Evolutionary conservation across 2,329 filamentous ascomycete species (phyloP).

Genomic region (Verticillium zaregamsianum): DNA sequence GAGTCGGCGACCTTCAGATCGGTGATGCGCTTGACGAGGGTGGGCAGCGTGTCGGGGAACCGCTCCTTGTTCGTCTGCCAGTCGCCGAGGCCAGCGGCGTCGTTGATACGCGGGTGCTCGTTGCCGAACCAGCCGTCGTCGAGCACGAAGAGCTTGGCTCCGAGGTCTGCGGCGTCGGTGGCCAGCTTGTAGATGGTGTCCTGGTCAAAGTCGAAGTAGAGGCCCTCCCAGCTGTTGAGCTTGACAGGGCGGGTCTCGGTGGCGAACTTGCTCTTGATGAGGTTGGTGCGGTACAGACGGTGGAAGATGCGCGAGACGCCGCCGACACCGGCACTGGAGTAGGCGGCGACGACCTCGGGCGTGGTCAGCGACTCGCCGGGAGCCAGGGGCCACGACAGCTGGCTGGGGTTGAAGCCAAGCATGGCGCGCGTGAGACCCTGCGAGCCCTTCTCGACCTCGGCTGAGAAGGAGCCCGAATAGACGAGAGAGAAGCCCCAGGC

Average conservation of each 20-base stretch:
- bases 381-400: conserved; percentile 53
- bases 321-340: conserved; percentile 53
- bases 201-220: conserved; percentile 55
- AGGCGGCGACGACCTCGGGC: conserved; percentile 59
- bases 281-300: conserved; percentile 55
- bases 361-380: conserved; percentile 55
- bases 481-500: conserved; percentile 63
- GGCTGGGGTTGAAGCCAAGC: conserved; percentile 56
- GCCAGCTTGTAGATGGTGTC: conserved; percentile 52
- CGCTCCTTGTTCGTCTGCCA: conserved; percentile 55
- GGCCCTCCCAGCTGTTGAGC: conserved; percentile 64
- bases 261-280: conserved; percentile 54
- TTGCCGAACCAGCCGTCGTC: conserved; percentile 66
- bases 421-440: conserved; percentile 57
- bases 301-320: conserved; percentile 61
- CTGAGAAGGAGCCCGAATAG: conserved; percentile 60
- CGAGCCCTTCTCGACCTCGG: conserved; percentile 58
- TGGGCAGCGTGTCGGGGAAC: conserved; percentile 53
- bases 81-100: conserved; percentile 57
- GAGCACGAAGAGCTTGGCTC: conserved; percentile 59
- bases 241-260: conserved; percentile 47
- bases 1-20: conserved; percentile 42
- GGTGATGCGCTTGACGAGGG: conserved; percentile 48
- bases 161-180: conserved; percentile 51
- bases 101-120: conserved; percentile 55